These are phyloP conservation scores for Scheffersomyces stipitis DNA, from an alignment of 805 yeast species.

Conservation along the genomic window DNA sequence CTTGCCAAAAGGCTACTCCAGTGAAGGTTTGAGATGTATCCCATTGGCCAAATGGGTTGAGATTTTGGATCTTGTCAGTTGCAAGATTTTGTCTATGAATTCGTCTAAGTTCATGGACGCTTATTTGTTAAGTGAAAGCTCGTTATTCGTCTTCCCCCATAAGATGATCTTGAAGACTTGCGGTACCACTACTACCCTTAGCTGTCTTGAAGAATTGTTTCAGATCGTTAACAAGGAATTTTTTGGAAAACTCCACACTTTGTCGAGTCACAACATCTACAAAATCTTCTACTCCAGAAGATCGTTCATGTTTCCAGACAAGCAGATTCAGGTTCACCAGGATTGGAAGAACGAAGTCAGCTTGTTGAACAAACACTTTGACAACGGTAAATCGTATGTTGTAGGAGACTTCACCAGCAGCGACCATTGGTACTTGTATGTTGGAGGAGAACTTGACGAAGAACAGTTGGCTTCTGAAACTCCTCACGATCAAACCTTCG, in stretches of 20 bases:
- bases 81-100: constrained; percentile 83
- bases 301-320: constrained; percentile 88
- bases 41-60: constrained; percentile 67
- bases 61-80: constrained; percentile 77
- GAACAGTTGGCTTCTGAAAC: constrained; percentile 2
- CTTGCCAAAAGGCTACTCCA: constrained; percentile 35
- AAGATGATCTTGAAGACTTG: constrained; percentile 89
- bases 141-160: constrained; percentile 85
- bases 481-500: constrained; percentile 69
- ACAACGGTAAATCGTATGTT: constrained; percentile 60
- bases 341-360: constrained; percentile 82
- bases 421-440: constrained; percentile 90
- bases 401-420: constrained; percentile 74
- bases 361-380: constrained; percentile 65
- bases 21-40: constrained; percentile 59
- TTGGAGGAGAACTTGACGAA: constrained; percentile 45
- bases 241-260: constrained; percentile 20
- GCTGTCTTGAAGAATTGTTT: constrained; percentile 68
- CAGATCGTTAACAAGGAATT: constrained; percentile 31
- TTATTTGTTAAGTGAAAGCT: constrained; percentile 83
- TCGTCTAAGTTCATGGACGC: constrained; percentile 71
- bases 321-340: constrained; percentile 76
- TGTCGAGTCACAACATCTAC: constrained; percentile 43
- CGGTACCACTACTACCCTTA: constrained; percentile 90
- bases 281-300: constrained; percentile 88